A percentile compares a stretch with the other conserved stretches of the same genome.
These are phyloP conservation scores for Leucosporidium scottii DNA, from an alignment of 768 basidiomycete genomes.

Conservation along the genomic window DNA sequence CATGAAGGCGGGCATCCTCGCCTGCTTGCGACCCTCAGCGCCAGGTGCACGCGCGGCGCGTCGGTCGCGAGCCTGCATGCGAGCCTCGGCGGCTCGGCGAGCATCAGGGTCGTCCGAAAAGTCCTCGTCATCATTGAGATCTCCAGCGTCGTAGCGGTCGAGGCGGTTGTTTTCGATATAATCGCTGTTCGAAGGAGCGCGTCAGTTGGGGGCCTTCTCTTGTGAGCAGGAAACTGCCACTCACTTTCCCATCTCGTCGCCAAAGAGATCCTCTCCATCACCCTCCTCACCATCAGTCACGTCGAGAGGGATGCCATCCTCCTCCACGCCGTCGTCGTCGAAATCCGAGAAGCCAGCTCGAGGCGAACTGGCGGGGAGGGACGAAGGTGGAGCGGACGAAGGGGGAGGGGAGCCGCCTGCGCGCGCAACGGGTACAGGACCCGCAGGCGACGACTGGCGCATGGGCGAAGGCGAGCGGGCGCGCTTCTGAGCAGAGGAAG, in stretches of 20 bases:
- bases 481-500: conserved; percentile 28
- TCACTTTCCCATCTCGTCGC: conserved; percentile 60
- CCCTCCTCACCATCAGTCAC: conserved; percentile 51
- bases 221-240: conserved; percentile 43
- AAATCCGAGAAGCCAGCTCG: conserved; percentile 78
- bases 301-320: conserved; percentile 57
- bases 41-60: conserved; percentile 58
- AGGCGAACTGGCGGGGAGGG: conserved; percentile 78
- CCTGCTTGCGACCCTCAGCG: conserved; percentile 59
- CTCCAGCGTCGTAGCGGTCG: conserved; percentile 80
- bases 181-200: conserved; percentile 47
- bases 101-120: conserved; percentile 59
- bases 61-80: conserved; percentile 83
- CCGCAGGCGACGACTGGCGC: conserved; percentile 1
- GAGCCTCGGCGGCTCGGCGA: conserved; percentile 72
- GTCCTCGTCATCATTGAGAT: conserved; percentile 71
- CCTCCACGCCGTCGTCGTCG: conserved; percentile 63
- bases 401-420: conserved; percentile 10
- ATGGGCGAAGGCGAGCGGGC: conserved; percentile 16
- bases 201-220: background rate
- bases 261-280: conserved; percentile 92
- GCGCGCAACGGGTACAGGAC: background rate
- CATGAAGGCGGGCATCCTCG: conserved; percentile 78
- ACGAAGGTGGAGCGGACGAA: conserved; percentile 51
- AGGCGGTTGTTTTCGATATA: conserved; percentile 75